Evolutionary conservation across 176 grass and related monocot genomes (phyloP).

Genomic region (Tillandsia leiboldiana): DNA sequence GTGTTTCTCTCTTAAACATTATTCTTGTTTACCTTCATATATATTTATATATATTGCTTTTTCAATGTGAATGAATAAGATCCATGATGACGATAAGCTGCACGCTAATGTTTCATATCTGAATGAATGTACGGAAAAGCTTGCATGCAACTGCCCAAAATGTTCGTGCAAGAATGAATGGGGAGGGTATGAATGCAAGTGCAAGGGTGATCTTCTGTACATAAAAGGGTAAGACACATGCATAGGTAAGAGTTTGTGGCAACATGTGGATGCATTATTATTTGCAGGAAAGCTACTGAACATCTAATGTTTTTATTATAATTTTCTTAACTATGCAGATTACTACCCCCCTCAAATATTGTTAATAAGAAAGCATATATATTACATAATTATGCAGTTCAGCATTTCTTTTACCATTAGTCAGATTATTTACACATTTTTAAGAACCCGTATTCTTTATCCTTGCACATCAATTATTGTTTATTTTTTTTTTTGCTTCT

Average conservation of each 20-base stretch:
- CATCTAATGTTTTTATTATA: too few species aligned
- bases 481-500: neutral
- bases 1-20: neutral
- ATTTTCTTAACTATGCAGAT: too few species aligned
- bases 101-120: slow-evolving; percentile 32
- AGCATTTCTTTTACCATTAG: neutral
- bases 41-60: too few species aligned
- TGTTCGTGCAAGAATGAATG: slow-evolving; percentile 75
- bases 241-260: slow-evolving; percentile 31
- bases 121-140: slow-evolving; percentile 68
- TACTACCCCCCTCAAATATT: too few species aligned
- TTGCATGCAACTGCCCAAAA: slow-evolving; percentile 51
- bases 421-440: neutral
- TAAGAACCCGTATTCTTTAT: neutral
- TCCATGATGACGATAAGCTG: neutral
- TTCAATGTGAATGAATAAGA: neutral
- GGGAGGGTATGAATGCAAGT: slow-evolving; percentile 80
- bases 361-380: too few species aligned
- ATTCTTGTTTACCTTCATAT: neutral
- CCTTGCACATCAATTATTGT: neutral
- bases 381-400: too few species aligned
- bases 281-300: neutral
- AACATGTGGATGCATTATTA: neutral
- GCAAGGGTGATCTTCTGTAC: slow-evolving; percentile 45
- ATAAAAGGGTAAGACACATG: slow-evolving; percentile 66